Evolutionary conservation across 148 eudicot species (phyloP).

Genomic region (Drosera capensis): DNA sequence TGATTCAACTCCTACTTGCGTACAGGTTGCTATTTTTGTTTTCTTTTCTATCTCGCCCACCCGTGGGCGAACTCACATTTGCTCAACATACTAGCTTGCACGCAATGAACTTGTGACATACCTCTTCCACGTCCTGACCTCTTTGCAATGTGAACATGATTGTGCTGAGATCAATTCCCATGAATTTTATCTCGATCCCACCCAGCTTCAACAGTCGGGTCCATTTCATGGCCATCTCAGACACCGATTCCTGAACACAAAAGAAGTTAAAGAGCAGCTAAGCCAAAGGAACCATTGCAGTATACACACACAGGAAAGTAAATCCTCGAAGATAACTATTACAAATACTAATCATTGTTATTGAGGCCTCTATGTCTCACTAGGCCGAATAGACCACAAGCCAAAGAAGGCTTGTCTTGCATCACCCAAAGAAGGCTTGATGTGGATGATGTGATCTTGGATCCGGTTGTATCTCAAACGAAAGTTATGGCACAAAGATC

Average conservation of each 20-base stretch:
- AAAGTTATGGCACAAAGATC: no score
- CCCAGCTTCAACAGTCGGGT: slow-evolving; percentile 68
- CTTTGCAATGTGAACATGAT: slow-evolving; percentile 80
- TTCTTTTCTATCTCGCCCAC: no score
- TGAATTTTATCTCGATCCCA: slow-evolving; percentile 50
- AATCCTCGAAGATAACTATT: no score
- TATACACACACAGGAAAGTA: no score
- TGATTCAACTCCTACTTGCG: neutral
- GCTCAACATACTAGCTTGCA: neutral
- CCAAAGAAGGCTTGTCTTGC: no score
- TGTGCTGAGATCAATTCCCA: slow-evolving; percentile 63
- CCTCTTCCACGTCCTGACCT: slow-evolving; percentile 72
- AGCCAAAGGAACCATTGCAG: neutral
- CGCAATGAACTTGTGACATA: slow-evolving; percentile 9
- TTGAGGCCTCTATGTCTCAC: no score
- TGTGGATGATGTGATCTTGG: no score
- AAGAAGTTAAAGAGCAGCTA: neutral
- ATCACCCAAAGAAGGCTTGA: no score
- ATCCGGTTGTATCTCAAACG: no score
- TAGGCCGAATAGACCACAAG: no score
- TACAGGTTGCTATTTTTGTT: neutral
- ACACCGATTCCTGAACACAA: slow-evolving; percentile 44
- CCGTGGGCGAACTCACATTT: no score
- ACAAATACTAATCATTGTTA: no score
- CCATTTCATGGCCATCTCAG: slow-evolving; percentile 73